These are phyloP conservation scores for Crithidia sp. DNA, from an alignment of 208 protist species.

Conservation along the genomic window DNA sequence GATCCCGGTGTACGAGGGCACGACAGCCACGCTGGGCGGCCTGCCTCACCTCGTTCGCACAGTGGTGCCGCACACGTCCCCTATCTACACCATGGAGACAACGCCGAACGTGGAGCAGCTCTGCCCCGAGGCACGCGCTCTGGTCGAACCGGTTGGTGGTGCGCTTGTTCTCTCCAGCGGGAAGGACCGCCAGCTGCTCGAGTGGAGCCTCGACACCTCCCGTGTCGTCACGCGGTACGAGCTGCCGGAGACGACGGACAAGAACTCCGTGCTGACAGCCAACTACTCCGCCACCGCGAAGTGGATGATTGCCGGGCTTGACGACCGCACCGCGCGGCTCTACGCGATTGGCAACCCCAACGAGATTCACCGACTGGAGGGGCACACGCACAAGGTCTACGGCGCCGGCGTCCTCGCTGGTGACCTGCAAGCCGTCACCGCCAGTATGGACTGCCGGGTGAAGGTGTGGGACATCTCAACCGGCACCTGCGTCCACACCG, in stretches of 20 bases:
- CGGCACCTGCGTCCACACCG: slow-evolving; percentile 26
- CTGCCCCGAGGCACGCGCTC: slow-evolving; percentile 21
- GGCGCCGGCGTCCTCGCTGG: slow-evolving; percentile 42
- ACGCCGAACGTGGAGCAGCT: slow-evolving; percentile 21
- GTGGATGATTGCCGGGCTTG: slow-evolving; percentile 37
- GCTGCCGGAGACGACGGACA: slow-evolving; percentile 19
- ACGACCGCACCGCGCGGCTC: slow-evolving; percentile 38
- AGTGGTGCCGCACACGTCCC: slow-evolving; percentile 34
- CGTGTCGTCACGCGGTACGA: slow-evolving; percentile 31
- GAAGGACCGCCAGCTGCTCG: slow-evolving; percentile 33
- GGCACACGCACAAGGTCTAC: slow-evolving; percentile 71
- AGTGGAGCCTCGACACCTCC: slow-evolving; percentile 33
- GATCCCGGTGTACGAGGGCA: slow-evolving; percentile 7
- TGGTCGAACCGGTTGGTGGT: slow-evolving; percentile 17
- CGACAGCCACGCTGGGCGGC: neutral
- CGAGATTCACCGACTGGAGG: slow-evolving; percentile 34
- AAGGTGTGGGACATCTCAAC: slow-evolving; percentile 66
- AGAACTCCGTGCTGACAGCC: slow-evolving; percentile 29
- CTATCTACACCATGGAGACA: slow-evolving; percentile 53
- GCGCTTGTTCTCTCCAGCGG: slow-evolving; percentile 34
- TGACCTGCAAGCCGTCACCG: slow-evolving; percentile 44
- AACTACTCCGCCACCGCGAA: slow-evolving; percentile 28
- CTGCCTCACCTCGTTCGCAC: slow-evolving; percentile 36
- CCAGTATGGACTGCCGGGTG: slow-evolving; percentile 62
- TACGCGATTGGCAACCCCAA: slow-evolving; percentile 32